Conservation (phyloP, 805 yeast species). For the Schwanniomyces sp. region DNA sequence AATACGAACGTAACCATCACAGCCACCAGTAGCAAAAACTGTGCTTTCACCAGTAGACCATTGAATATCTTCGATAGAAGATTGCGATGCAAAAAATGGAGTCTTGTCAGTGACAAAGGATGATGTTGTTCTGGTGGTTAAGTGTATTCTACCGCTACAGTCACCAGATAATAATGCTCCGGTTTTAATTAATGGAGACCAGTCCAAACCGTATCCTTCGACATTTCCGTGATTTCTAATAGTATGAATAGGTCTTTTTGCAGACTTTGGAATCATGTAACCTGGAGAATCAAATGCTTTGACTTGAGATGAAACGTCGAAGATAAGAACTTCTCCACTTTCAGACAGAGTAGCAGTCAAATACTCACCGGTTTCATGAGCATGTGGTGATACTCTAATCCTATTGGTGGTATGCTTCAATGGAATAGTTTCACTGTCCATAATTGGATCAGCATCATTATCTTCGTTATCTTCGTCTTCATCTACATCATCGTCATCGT, state of each 20-base stretch:
- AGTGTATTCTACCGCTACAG: constrained; percentile 75
- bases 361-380: constrained; percentile 71
- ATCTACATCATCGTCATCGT: constrained; percentile 73
- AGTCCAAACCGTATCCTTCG: constrained; percentile 97
- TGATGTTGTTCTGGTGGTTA: constrained; percentile 73
- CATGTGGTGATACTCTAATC: constrained; percentile 78
- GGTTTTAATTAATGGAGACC: constrained; percentile 83
- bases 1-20: constrained; percentile 87
- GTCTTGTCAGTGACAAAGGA: constrained; percentile 85
- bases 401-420: constrained; percentile 85
- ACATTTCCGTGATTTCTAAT: constrained; percentile 84
- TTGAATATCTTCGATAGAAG: constrained; percentile 94
- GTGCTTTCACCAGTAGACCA: constrained; percentile 93
- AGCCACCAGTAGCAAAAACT: constrained; percentile 93
- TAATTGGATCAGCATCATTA: constrained; percentile 69
- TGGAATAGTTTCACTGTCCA: constrained; percentile 82
- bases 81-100: constrained; percentile 66
- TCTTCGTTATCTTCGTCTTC: constrained; percentile 70
- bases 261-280: constrained; percentile 68
- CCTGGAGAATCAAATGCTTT: constrained; percentile 91
- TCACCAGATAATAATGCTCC: constrained; percentile 91
- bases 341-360: constrained; percentile 88
- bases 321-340: constrained; percentile 84
- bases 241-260: constrained; percentile 81
- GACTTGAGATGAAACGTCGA: constrained; percentile 76